Evolutionary conservation across 176 grass and related monocot genomes (phyloP).

Genomic region (Juncus inflexus): DNA sequence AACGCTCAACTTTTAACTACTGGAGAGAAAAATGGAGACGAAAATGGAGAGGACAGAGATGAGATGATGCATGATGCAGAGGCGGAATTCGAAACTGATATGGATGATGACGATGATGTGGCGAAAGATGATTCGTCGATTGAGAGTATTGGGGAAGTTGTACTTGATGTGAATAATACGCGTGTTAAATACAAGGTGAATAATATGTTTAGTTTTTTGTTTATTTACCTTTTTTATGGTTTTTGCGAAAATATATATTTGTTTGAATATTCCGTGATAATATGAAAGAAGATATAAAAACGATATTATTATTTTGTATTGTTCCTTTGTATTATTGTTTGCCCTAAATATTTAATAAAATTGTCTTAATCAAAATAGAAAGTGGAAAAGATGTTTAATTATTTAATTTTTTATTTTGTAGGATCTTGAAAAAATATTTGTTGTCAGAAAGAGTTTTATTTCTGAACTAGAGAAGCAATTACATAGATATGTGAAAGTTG

Average conservation of each 20-base stretch:
- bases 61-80: constrained; percentile 45
- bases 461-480: constrained; percentile 48
- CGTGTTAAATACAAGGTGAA: constrained; percentile 71
- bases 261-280: background rate
- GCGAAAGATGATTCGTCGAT: constrained; percentile 19
- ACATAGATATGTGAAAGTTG: constrained; percentile 44
- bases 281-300: background rate
- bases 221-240: constrained; percentile 1
- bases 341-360: background rate
- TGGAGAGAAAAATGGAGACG: constrained; percentile 3
- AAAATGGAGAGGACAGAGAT: constrained; percentile 33
- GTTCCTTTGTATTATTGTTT: no score
- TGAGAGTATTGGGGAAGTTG: constrained; percentile 48
- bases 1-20: constrained; percentile 17
- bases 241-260: background rate
- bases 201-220: constrained; percentile 24
- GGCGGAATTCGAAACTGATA: constrained; percentile 29
- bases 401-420: constrained; percentile 25
- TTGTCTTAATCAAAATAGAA: background rate
- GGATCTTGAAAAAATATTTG: constrained; percentile 59
- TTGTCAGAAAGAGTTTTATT: constrained; percentile 37
- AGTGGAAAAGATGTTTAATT: constrained; percentile 18
- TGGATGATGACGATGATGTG: constrained; percentile 31
- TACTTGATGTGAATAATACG: constrained; percentile 45
- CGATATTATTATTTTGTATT: background rate